phyloP scores from a whole-genome alignment of 768 basidiomycete genomes.

The Pholiota microspora region DNA sequence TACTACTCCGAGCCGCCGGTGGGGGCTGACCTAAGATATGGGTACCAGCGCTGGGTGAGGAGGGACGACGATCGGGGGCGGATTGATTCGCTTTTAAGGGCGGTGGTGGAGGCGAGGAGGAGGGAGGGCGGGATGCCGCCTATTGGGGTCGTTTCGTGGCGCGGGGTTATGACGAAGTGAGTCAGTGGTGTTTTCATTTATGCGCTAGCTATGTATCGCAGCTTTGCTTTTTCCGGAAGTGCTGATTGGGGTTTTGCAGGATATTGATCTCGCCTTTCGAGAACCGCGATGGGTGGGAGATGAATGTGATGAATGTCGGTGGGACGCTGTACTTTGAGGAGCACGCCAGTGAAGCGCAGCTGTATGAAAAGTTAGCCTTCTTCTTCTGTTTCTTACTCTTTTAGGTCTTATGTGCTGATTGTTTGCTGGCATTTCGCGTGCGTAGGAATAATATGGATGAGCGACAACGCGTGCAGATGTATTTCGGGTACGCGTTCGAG shows the following conservation, averaged over 20 bases:
- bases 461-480: slow-evolving; percentile 61
- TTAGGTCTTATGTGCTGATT: background rate
- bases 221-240: background rate
- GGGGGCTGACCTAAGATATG: slow-evolving; percentile 63
- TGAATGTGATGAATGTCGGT: slow-evolving; percentile 78
- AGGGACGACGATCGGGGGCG: slow-evolving; percentile 65
- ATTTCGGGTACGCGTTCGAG: slow-evolving; percentile 90
- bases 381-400: background rate
- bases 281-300: slow-evolving; percentile 71
- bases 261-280: slow-evolving; percentile 84
- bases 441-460: slow-evolving; percentile 67
- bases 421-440: slow-evolving; percentile 2
- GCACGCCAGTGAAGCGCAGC: slow-evolving; percentile 54
- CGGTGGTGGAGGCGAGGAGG: slow-evolving; percentile 44
- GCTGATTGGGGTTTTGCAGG: slow-evolving; percentile 35
- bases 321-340: slow-evolving; percentile 78
- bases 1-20: slow-evolving; percentile 70
- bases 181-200: slow-evolving; percentile 12
- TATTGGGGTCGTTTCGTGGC: slow-evolving; percentile 67
- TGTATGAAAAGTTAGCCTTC: slow-evolving; percentile 62
- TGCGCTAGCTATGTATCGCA: background rate
- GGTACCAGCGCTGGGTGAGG: slow-evolving; percentile 72
- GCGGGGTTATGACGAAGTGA: slow-evolving; percentile 84
- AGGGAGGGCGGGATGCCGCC: slow-evolving; percentile 30
- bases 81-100: slow-evolving; percentile 65